These are phyloP conservation scores for Garcia nutans DNA, from an alignment of 345 rosid genomes.

Conservation along the genomic window DNA sequence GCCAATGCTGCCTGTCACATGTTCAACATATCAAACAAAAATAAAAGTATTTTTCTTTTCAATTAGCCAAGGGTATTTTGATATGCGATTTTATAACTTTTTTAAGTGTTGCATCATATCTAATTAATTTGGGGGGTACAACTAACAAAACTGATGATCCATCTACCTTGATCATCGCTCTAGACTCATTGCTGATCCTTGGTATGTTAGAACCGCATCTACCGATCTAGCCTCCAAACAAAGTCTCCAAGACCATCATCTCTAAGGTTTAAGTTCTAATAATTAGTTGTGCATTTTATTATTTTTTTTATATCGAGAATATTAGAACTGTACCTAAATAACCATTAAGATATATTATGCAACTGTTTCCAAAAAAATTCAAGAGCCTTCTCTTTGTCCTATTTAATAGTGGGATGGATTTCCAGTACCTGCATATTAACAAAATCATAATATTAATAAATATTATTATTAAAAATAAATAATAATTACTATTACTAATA, in stretches of 20 bases:
- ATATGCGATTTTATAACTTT: neutral
- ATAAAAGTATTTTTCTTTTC: neutral
- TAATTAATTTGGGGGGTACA: neutral
- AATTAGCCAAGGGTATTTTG: neutral
- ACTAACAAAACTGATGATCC: neutral
- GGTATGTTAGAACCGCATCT: slow-evolving; percentile 64
- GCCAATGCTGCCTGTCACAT: slow-evolving; percentile 57
- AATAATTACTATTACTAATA: too few species aligned
- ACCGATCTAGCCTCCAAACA: slow-evolving; percentile 67
- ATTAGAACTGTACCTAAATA: too few species aligned
- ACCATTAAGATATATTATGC: too few species aligned
- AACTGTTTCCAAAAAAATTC: too few species aligned
- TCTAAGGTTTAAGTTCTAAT: too few species aligned
- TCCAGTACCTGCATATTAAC: too few species aligned
- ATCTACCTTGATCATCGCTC: slow-evolving; percentile 59
- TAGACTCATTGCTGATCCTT: slow-evolving; percentile 61
- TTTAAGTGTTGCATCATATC: neutral
- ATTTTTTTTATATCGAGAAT: too few species aligned
- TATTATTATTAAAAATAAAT: too few species aligned
- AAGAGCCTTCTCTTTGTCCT: too few species aligned
- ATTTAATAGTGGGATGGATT: too few species aligned
- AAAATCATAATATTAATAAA: too few species aligned
- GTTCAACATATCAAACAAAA: neutral
- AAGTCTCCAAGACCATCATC: slow-evolving; percentile 58
- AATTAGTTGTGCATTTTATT: too few species aligned